Conservation (phyloP, 2,329 filamentous ascomycete species). For the Trichoderma sp. region DNA sequence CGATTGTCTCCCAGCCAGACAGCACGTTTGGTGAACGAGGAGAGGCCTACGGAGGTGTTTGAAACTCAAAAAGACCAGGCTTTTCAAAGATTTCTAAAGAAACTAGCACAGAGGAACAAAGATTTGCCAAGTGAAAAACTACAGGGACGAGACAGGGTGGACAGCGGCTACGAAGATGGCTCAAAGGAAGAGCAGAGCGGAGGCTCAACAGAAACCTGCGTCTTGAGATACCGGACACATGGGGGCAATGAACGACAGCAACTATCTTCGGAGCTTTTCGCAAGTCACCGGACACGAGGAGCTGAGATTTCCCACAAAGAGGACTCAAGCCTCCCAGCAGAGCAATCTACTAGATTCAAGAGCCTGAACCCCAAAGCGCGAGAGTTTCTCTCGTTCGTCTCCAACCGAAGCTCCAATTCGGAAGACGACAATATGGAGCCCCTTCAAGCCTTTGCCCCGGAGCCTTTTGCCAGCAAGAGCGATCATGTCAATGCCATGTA, state of each 20-base stretch:
- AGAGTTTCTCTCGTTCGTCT: constrained; percentile 36
- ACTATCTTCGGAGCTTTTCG: not conserved
- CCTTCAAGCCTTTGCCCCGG: not conserved
- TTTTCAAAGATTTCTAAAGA: constrained; percentile 34
- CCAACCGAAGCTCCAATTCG: not conserved
- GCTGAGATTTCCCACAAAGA: constrained; percentile 5
- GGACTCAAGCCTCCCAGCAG: constrained; percentile 27
- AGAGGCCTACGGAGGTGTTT: too few species aligned
- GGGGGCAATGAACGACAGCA: not conserved
- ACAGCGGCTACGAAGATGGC: not conserved
- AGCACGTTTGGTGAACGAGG: not conserved
- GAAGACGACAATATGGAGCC: not conserved
- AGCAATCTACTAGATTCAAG: constrained; percentile 21
- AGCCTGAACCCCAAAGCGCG: constrained; percentile 37
- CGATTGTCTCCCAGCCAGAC: not conserved
- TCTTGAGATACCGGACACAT: not conserved
- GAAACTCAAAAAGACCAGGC: constrained; percentile 23
- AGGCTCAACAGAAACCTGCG: not conserved
- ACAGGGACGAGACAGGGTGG: not conserved
- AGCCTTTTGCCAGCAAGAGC: not conserved
- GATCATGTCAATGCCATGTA: not conserved
- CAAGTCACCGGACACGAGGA: not conserved
- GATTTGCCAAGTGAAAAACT: not conserved
- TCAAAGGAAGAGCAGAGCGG: not conserved
- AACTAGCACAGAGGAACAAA: constrained; percentile 24